phyloP scores from a whole-genome alignment of 192 early-diverging fungal genomes.

The Phlyctochytrium planicorne region DNA sequence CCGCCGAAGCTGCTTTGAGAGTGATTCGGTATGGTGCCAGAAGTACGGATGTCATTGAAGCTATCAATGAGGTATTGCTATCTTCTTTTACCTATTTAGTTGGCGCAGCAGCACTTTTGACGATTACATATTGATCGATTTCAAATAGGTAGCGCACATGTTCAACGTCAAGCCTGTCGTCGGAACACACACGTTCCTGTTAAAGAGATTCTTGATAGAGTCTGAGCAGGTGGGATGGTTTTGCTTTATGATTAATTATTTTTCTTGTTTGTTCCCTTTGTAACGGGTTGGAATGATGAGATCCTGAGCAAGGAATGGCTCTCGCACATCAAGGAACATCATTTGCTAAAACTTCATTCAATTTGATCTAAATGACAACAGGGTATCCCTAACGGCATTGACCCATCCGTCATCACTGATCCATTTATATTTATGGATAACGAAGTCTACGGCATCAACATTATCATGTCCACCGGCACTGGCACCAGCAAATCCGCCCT shows the following conservation, averaged over 20 bases:
- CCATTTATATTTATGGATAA: slow-evolving; percentile 71
- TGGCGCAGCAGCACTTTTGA: neutral
- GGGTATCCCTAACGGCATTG: slow-evolving; percentile 68
- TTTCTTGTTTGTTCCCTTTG: neutral
- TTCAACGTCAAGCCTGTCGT: slow-evolving; percentile 84
- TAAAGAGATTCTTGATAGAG: slow-evolving; percentile 53
- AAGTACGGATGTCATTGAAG: slow-evolving; percentile 64
- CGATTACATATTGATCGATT: neutral
- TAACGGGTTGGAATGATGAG: too few species aligned
- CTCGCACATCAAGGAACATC: too few species aligned
- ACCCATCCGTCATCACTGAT: slow-evolving; percentile 35
- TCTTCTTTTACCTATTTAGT: too few species aligned
- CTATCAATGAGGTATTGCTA: slow-evolving; percentile 63
- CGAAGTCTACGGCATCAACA: slow-evolving; percentile 89
- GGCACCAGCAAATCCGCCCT: slow-evolving; percentile 61
- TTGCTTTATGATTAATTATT: slow-evolving; percentile 9
- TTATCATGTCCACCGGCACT: slow-evolving; percentile 76
- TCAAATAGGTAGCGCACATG: slow-evolving; percentile 58
- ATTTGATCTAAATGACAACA: slow-evolving; percentile 74
- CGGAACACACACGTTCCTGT: slow-evolving; percentile 42
- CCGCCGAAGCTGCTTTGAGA: slow-evolving; percentile 80
- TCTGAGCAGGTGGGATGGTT: slow-evolving; percentile 29
- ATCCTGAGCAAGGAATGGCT: too few species aligned
- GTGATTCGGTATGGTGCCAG: slow-evolving; percentile 75
- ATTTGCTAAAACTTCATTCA: too few species aligned